Percentiles rank a stretch among this genome's conserved stretches.
phyloP scores from a whole-genome alignment of 345 rosid species.

The Camelina sativa region DNA sequence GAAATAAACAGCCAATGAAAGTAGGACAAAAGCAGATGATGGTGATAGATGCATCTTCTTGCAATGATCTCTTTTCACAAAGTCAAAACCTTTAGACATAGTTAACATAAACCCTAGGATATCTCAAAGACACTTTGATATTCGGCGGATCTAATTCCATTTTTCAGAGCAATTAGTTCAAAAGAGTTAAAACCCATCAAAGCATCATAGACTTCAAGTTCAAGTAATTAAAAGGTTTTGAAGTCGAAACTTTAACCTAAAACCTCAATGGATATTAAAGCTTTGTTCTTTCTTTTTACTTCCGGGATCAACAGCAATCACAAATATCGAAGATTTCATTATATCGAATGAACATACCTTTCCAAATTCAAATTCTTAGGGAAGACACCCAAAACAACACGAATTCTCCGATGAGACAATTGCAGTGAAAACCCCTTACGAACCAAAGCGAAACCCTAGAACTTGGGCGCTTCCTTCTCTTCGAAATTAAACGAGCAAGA shows the following conservation, averaged over 20 bases:
- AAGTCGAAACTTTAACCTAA: conserved; percentile 5
- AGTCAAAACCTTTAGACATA: not conserved
- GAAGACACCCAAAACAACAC: not conserved
- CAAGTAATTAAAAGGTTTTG: not conserved
- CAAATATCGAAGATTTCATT: too few relatives aligned
- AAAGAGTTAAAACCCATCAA: not conserved
- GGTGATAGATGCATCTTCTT: not conserved
- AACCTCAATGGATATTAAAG: not conserved
- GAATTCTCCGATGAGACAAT: not conserved
- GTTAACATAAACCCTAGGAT: not conserved
- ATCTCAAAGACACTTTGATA: not conserved
- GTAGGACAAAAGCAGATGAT: not conserved
- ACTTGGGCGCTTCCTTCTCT: not conserved
- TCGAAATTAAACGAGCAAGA: conserved; percentile 1
- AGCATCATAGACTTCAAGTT: conserved; percentile 8
- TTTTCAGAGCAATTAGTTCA: not conserved
- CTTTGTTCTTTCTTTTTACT: not conserved
- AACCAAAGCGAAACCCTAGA: conserved; percentile 11
- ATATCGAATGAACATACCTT: not conserved
- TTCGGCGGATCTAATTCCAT: conserved; percentile 4
- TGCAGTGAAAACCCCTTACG: not conserved
- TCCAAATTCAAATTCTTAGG: not conserved
- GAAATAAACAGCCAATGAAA: conserved; percentile 8
- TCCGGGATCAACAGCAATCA: conserved; percentile 9
- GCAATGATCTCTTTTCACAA: conserved; percentile 2